phyloP scores from a whole-genome alignment of 768 basidiomycete species.

The Podaxis carcinomalis region DNA sequence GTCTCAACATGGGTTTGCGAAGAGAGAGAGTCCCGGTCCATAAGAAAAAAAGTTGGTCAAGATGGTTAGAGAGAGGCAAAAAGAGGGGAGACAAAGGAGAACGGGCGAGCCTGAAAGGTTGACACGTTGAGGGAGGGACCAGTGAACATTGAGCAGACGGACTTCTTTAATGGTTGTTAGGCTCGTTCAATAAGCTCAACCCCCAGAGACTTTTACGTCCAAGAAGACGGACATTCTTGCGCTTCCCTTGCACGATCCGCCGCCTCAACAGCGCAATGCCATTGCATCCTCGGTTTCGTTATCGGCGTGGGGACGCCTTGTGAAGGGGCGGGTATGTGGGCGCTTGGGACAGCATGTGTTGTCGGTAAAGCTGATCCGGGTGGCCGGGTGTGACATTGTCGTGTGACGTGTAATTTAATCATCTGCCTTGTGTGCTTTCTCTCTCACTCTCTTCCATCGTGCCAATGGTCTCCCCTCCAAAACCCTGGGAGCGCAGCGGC shows the following conservation, averaged over 20 bases:
- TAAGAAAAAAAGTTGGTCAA: neutral
- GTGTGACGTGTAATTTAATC: neutral
- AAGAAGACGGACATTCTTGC: neutral
- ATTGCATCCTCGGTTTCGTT: neutral
- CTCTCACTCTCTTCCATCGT: neutral
- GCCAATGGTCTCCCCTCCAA: slow-evolving; percentile 79
- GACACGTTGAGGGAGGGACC: neutral
- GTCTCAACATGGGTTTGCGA: neutral
- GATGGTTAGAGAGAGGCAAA: neutral
- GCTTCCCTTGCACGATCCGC: neutral
- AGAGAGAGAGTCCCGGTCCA: neutral
- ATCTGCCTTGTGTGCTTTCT: neutral
- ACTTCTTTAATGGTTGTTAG: neutral
- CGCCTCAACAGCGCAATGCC: neutral
- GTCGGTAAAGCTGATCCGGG: neutral
- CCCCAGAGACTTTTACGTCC: neutral
- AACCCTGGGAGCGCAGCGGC: slow-evolving; percentile 79
- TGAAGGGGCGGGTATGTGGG: neutral
- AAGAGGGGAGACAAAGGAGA: neutral
- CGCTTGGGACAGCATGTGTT: neutral
- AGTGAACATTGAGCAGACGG: neutral
- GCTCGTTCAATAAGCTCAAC: neutral
- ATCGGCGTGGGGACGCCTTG: neutral
- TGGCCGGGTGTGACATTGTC: neutral
- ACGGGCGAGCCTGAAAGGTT: neutral